Percentiles rank a stretch among this genome's conserved stretches.
Conservation (phyloP, 2,329 filamentous ascomycete genomes). For the Diaporthe ilicicola region DNA sequence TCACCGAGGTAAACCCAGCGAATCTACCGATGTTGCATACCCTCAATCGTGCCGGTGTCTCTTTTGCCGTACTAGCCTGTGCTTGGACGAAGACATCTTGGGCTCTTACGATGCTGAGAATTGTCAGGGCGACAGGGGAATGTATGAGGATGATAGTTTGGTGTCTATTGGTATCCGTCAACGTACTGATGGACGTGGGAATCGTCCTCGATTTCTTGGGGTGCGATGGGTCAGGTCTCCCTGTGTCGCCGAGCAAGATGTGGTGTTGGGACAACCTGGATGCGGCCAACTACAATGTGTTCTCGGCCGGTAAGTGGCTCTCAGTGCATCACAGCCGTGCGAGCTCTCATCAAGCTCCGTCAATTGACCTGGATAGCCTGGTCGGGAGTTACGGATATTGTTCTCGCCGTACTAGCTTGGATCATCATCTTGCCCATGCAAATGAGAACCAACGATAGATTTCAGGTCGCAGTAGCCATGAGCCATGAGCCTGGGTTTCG, state of each 20-base stretch:
- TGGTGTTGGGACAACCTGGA: background rate
- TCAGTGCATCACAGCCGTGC: background rate
- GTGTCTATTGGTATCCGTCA: background rate
- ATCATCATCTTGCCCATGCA: background rate
- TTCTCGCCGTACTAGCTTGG: background rate
- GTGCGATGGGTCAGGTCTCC: background rate
- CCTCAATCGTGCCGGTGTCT: background rate
- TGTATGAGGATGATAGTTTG: background rate
- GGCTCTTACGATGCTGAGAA: background rate
- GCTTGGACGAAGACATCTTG: background rate
- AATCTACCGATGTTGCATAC: background rate
- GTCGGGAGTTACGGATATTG: background rate
- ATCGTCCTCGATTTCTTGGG: background rate
- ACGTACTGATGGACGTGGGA: background rate
- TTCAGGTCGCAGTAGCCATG: background rate
- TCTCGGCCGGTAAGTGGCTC: background rate
- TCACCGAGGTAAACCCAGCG: background rate
- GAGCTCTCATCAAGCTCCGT: background rate
- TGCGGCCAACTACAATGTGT: constrained; percentile 1
- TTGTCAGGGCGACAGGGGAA: background rate
- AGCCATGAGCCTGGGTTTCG: background rate
- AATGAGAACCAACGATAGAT: background rate
- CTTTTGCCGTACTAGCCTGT: background rate
- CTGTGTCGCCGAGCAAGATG: background rate
- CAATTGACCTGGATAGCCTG: background rate